Base-by-base conservation (phyloP, 1,284 basidiomycete species). In the Dichomitus squalens region DNA sequence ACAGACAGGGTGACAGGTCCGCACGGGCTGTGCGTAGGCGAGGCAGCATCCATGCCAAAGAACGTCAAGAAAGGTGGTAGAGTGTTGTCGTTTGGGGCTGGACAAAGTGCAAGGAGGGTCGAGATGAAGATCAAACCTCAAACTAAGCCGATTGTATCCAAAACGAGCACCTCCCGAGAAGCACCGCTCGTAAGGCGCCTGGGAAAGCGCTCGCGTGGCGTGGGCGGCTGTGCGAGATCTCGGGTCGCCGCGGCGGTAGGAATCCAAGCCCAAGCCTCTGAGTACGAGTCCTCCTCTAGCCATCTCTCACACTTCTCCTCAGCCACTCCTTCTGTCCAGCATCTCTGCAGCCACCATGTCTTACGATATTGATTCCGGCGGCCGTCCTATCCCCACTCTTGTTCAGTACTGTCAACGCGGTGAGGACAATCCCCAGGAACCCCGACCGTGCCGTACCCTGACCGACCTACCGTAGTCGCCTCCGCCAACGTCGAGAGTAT, bases 401-500 rank as follows among this genome's bases (percentile, higher is more conserved):
- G 73, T 75, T 2, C 65, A 73, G 33, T 69, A 65, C 48, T 78
- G 76, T 62, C 75, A 76, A 55, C 68, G 76, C 69, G 77, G 79
- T 79, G 57, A 65, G 76, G 56, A 48, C 43, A 14, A 40, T 52
- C 46, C 18, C 46, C 57, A 58, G 51, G 49, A 57, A 65, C 55
- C 16, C 29, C 47, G 46, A 35, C 48, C 44, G 49, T 33, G 52
- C 51, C 55, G 36, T 39, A 27, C 18, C 57, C 66, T 67, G 59
- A 66, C 61, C 33, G 59, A 57, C 48, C 38, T 49, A 49, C 61
- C 48, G 40, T 59, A 85, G 86, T 86, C 56, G 81, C 83, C 39
- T 74, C 73, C 43, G 72, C 76, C 35, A 77, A 87, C 68, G 79
- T 82, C 55, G 84, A 87, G 55, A 77, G 86, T 87, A 58, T 43